These are phyloP conservation scores for Pyrenochaeta sp. DNA, from an alignment of 2,329 filamentous ascomycete species.

Conservation along the genomic window DNA sequence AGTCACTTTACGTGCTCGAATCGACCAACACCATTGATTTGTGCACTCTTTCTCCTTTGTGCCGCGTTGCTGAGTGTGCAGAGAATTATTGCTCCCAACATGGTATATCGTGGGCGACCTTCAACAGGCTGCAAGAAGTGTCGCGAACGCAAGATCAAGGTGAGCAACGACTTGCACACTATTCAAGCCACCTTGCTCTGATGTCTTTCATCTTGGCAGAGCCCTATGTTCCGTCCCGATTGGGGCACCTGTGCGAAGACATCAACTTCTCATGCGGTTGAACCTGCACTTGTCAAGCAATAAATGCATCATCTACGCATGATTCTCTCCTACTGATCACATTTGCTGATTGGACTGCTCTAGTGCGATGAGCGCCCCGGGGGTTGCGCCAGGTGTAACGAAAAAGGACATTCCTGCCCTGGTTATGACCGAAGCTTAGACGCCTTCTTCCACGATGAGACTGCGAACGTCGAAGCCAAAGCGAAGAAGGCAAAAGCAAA, in stretches of 20 bases:
- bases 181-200: no score
- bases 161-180: no score
- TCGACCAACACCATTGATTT: no score
- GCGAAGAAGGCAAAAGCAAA: constrained; percentile 41
- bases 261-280: not conserved
- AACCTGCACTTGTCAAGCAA: not conserved
- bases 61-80: no score
- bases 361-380: constrained; percentile 43
- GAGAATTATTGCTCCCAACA: constrained; percentile 11
- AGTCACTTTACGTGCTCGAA: no score
- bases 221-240: not conserved
- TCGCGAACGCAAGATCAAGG: constrained; percentile 53
- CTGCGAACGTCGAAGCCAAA: constrained; percentile 34
- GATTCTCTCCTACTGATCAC: not conserved
- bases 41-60: no score
- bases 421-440: constrained; percentile 43
- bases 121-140: constrained; percentile 47
- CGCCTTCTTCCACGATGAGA: constrained; percentile 43
- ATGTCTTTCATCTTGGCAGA: no score
- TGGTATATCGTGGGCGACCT: constrained; percentile 46
- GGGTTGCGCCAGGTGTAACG: constrained; percentile 38
- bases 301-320: not conserved
- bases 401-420: constrained; percentile 34
- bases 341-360: not conserved
- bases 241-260: constrained; percentile 9